Percentiles rank a stretch among this genome's conserved stretches.
Conservation (phyloP, 305 asterid species). For the Fraxinus floribunda region DNA sequence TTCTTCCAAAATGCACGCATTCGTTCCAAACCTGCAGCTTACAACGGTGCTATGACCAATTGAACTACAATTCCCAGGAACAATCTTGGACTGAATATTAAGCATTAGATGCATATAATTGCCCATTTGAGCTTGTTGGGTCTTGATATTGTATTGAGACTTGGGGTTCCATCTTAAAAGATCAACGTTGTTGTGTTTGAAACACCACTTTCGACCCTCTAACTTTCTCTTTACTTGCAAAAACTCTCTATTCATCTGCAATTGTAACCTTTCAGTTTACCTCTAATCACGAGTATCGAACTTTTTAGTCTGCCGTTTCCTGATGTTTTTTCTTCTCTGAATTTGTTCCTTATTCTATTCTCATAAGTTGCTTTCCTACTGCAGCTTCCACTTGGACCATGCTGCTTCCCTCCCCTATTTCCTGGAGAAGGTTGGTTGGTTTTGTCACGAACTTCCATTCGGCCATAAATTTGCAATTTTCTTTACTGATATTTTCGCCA, state of each 20-base stretch:
- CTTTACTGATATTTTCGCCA: conserved; percentile 11
- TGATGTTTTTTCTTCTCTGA: conserved; percentile 11
- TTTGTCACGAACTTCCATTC: conserved; percentile 22
- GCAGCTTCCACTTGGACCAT: conserved; percentile 99
- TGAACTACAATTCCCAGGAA: neutral
- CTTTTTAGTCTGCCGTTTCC: conserved; percentile 2
- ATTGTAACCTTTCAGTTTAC: neutral
- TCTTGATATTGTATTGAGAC: too few relatives aligned
- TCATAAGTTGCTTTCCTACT: conserved; percentile 18
- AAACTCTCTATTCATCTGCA: neutral
- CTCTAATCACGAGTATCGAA: neutral
- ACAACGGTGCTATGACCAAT: neutral
- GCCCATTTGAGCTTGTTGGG: neutral
- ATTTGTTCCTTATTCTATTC: conserved; percentile 12
- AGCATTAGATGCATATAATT: neutral
- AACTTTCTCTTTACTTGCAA: neutral
- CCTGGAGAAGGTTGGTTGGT: conserved; percentile 72
- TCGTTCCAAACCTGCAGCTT: neutral
- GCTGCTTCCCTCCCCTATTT: conserved; percentile 99
- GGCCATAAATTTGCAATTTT: conserved; percentile 19
- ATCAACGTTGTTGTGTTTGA: neutral
- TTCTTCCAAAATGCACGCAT: neutral
- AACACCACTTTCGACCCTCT: neutral
- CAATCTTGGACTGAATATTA: neutral
- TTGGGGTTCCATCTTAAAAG: neutral